These are phyloP conservation scores for Scopulariopsis brevicaulis DNA, from an alignment of 2,329 filamentous ascomycete species.

Conservation along the genomic window DNA sequence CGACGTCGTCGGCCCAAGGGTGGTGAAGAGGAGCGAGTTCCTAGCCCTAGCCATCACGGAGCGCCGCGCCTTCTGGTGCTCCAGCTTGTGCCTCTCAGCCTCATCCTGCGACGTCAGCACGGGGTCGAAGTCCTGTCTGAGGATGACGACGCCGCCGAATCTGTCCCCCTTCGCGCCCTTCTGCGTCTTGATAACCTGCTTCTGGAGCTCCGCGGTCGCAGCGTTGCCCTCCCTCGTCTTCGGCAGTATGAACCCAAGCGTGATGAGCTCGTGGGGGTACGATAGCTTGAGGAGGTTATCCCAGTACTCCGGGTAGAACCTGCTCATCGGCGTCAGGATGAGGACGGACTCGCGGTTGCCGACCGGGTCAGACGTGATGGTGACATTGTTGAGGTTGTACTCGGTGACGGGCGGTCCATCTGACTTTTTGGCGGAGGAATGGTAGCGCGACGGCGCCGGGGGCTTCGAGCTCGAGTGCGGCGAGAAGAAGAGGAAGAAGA, in stretches of 20 bases:
- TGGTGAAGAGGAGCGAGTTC: slow-evolving; percentile 92
- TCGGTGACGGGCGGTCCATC: slow-evolving; percentile 76
- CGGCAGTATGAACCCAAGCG: slow-evolving; percentile 89
- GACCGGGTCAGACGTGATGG: slow-evolving; percentile 64
- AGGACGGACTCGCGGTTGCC: slow-evolving; percentile 77
- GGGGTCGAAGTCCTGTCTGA: slow-evolving; percentile 88
- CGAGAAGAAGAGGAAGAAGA: slow-evolving; percentile 46
- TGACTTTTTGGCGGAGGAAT: slow-evolving; percentile 39
- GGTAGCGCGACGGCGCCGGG: slow-evolving; percentile 16
- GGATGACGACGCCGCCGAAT: slow-evolving; percentile 88
- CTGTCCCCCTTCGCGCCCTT: slow-evolving; percentile 68
- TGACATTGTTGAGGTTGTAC: slow-evolving; percentile 93
- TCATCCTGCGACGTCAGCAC: slow-evolving; percentile 74
- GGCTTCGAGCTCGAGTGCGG: slow-evolving; percentile 49
- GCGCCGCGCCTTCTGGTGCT: slow-evolving; percentile 76
- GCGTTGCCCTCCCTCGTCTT: slow-evolving; percentile 87
- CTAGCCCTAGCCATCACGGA: slow-evolving; percentile 88
- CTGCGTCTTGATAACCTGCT: slow-evolving; percentile 76
- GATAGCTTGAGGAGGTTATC: slow-evolving; percentile 73
- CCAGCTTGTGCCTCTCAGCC: slow-evolving; percentile 79
- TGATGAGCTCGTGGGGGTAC: slow-evolving; percentile 93
- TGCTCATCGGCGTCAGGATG: slow-evolving; percentile 82
- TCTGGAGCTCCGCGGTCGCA: slow-evolving; percentile 73
- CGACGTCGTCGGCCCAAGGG: slow-evolving; percentile 76
- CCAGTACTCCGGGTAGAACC: slow-evolving; percentile 94